Percentiles rank a stretch among this genome's conserved stretches.
phyloP scores from a whole-genome alignment of 2,329 filamentous ascomycete species.

The Dendryphion nanum region DNA sequence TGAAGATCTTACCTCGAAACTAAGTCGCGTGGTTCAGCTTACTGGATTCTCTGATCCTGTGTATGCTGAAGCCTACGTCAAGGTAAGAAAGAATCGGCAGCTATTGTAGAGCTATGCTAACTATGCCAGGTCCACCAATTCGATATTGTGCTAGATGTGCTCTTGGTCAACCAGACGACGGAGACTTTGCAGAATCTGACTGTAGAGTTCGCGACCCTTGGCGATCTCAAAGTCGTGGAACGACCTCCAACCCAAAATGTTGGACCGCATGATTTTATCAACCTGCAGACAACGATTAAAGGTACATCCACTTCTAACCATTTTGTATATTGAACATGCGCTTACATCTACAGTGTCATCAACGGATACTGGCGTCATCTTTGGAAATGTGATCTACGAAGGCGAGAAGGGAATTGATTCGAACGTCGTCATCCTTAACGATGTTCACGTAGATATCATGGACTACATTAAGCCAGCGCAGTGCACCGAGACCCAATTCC shows the following conservation, averaged over 20 bases:
- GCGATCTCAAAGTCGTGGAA: slow-evolving; percentile 97
- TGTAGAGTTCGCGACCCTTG: slow-evolving; percentile 96
- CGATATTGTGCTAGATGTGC: slow-evolving; percentile 93
- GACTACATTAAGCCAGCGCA: slow-evolving; percentile 98
- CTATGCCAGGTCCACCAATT: slow-evolving; percentile 73
- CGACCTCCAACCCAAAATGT: slow-evolving; percentile 94
- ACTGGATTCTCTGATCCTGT: slow-evolving; percentile 98
- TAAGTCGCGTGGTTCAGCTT: slow-evolving; percentile 93
- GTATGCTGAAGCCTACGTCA: slow-evolving; percentile 98
- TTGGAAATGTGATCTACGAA: slow-evolving; percentile 97
- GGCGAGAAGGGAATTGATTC: slow-evolving; percentile 65
- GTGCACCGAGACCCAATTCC: slow-evolving; percentile 97
- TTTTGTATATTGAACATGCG: neutral
- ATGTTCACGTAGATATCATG: slow-evolving; percentile 99
- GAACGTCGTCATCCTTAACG: slow-evolving; percentile 96
- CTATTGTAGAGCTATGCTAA: slow-evolving; percentile 4
- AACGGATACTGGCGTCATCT: slow-evolving; percentile 97
- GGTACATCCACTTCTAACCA: slow-evolving; percentile 63
- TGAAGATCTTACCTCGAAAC: slow-evolving; percentile 88
- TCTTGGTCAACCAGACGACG: slow-evolving; percentile 94
- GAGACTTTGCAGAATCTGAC: slow-evolving; percentile 96
- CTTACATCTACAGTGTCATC: slow-evolving; percentile 66
- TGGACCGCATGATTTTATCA: slow-evolving; percentile 93
- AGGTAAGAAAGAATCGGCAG: slow-evolving; percentile 47
- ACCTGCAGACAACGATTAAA: slow-evolving; percentile 98